Evolutionary conservation across 495 filamentous ascomycete genomes (phyloP).

Genomic region (Aspergillus baeticus): DNA sequence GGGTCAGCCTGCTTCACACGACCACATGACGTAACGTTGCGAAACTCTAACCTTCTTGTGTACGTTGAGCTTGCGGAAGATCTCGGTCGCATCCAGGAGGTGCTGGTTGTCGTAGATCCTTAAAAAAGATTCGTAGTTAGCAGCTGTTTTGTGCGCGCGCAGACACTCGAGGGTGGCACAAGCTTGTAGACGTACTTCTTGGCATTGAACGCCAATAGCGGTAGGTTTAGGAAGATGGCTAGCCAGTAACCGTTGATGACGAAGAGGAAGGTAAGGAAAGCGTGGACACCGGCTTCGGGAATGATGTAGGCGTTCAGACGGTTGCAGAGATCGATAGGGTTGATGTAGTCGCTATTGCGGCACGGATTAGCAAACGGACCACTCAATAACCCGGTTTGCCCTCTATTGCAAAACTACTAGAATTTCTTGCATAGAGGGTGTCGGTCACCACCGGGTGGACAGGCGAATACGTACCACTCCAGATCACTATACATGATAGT

Average conservation of each 20-base stretch:
- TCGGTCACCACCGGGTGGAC: background rate
- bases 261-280: conserved; percentile 90
- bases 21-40: conserved; percentile 9
- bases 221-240: conserved; percentile 86
- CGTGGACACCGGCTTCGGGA: conserved; percentile 96
- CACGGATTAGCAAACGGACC: conserved; percentile 19
- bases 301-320: conserved; percentile 99
- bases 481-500: conserved; percentile 99
- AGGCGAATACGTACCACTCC: conserved; percentile 71
- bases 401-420: background rate
- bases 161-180: conserved; percentile 19
- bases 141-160: background rate
- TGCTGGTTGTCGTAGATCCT: conserved; percentile 98
- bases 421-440: too few relatives aligned
- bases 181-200: conserved; percentile 74
- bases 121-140: conserved; percentile 1
- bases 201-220: conserved; percentile 87
- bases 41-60: conserved; percentile 84
- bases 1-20: conserved; percentile 8
- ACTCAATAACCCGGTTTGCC: background rate
- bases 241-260: conserved; percentile 99
- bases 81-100: conserved; percentile 96
- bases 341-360: conserved; percentile 89
- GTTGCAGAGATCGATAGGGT: conserved; percentile 99
- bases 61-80: conserved; percentile 97